Evolutionary conservation across 495 filamentous ascomycete species (phyloP), one percentile per base, ranked within the genome.

Genomic region (Tricharina praecox): DNA sequence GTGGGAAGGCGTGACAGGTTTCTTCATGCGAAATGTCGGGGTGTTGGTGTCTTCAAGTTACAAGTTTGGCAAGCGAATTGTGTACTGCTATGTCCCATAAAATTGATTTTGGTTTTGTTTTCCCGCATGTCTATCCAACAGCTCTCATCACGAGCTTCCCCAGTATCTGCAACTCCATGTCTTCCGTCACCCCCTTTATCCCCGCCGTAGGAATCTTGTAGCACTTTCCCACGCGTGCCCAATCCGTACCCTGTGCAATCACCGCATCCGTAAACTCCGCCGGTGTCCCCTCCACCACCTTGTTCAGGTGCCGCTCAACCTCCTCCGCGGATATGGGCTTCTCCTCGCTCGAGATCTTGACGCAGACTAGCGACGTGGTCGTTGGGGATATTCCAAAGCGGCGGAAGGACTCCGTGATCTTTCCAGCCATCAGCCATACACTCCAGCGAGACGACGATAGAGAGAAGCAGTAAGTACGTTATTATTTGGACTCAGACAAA

Each of bases 371-470:
- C 51, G 73, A 62, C 23, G 71, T 75, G 4, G 81, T 93, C 13
- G 66, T 67, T 23, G 82, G 72, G 1, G 70, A 60, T 48, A 95
- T 78, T 35, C 90, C 90, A 58, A 90, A 92, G 47, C 78, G 77
- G 21, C 83, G 77, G 65, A 94, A 94, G 3, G 85, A 78, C 53
- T 93, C 85, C 34, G 85, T 73, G 55, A 97, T 95, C 86, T 94
- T 57, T 30, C 9, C n/a, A n/a, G n/a, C n/a, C 2, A 13, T 32
- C 28, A 32, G 28, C 13, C 28, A 5, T 20, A 35, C 30, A 13
- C 11, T 13, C 11, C 24, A 30, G 23, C 38, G 39, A 30, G 24
- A 44, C n/a, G n/a, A n/a, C n/a, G n/a, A n/a, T n/a, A n/a, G n/a
- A n/a, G n/a, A n/a, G n/a, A n/a, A n/a, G 35, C 16, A 35, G 47